Conservation (phyloP, 2,329 filamentous ascomycete species). For the Epicoccum nigrum region DNA sequence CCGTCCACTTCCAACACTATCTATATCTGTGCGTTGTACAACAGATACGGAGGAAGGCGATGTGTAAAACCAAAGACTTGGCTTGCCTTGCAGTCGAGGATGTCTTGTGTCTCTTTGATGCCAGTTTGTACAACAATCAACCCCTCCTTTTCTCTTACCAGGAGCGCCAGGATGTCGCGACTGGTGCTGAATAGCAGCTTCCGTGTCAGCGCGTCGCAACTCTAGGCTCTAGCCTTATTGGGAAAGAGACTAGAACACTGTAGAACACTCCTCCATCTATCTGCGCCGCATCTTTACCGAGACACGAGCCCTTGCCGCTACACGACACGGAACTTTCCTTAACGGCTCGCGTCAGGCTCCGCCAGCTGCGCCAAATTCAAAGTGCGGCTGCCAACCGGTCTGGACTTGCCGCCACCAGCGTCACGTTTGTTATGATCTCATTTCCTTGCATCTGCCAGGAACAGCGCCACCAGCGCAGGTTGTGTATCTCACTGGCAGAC, state of each 20-base stretch:
- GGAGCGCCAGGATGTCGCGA: not conserved
- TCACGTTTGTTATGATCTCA: slow-evolving; percentile 2
- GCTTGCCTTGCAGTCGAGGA: too few relatives aligned
- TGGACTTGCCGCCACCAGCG: slow-evolving; percentile 4
- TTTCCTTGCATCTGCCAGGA: slow-evolving; percentile 5
- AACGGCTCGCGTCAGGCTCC: not conserved
- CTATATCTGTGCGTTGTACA: too few relatives aligned
- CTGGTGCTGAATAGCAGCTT: too few relatives aligned
- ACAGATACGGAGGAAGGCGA: too few relatives aligned
- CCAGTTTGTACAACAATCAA: too few relatives aligned
- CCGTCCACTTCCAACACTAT: too few relatives aligned
- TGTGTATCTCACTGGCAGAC: not conserved
- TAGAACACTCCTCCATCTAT: not conserved
- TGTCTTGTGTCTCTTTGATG: too few relatives aligned
- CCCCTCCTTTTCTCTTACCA: not conserved
- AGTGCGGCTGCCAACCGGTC: slow-evolving; percentile 5
- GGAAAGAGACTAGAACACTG: slow-evolving; percentile 6
- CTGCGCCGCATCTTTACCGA: not conserved
- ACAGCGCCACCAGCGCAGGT: not conserved
- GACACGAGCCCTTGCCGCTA: slow-evolving; percentile 9
- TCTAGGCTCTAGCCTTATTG: not conserved
- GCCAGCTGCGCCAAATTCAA: not conserved
- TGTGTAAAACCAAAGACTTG: too few relatives aligned
- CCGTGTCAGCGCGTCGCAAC: not conserved
- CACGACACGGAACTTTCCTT: slow-evolving; percentile 1